Evolutionary conservation across 345 rosid genomes (phyloP).

Genomic region (Gossypium longicalyx): DNA sequence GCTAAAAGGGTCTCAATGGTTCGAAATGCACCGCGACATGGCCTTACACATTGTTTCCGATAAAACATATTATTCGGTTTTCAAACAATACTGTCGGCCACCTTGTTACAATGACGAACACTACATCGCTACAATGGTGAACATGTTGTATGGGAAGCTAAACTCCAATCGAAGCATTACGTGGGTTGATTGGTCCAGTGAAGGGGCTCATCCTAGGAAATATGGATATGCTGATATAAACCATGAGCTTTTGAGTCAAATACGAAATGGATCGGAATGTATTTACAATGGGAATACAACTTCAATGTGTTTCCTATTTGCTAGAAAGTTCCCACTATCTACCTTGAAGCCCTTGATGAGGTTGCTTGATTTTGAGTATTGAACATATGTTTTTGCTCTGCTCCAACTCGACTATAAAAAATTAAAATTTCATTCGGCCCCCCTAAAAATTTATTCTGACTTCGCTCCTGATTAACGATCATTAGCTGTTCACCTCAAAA

Average conservation of each 20-base stretch:
- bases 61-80: constrained; percentile 36
- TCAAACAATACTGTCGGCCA: constrained; percentile 34
- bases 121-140: constrained; percentile 56
- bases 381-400: background rate
- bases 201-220: constrained; percentile 58
- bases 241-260: constrained; percentile 45
- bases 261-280: constrained; percentile 41
- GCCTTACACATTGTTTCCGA: constrained; percentile 46
- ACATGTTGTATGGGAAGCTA: constrained; percentile 28
- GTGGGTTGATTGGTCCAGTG: constrained; percentile 68
- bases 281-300: constrained; percentile 38
- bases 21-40: constrained; percentile 52
- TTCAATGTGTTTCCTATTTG: constrained; percentile 47
- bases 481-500: too few relatives aligned
- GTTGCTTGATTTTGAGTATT: constrained; percentile 47
- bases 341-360: constrained; percentile 54
- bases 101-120: constrained; percentile 81
- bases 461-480: too few relatives aligned
- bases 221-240: constrained; percentile 43
- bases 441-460: too few relatives aligned
- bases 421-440: too few relatives aligned
- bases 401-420: too few relatives aligned
- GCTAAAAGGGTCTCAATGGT: constrained; percentile 89
- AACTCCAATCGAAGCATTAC: constrained; percentile 53
- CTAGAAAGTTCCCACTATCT: constrained; percentile 50